Evolutionary conservation across 768 basidiomycete genomes (phyloP).

Genomic region (Kwoniella heveanensis): DNA sequence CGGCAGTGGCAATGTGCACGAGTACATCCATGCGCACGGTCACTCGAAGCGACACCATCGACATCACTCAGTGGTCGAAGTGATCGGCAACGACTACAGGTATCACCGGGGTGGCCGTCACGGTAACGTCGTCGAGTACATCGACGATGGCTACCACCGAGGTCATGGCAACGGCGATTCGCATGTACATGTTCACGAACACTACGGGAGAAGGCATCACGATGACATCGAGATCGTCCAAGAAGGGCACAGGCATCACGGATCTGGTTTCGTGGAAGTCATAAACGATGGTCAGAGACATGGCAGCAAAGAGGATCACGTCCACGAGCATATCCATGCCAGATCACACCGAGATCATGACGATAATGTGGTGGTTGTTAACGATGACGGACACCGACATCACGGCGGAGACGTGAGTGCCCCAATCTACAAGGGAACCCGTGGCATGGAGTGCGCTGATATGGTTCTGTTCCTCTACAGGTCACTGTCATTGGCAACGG

Average conservation of each 20-base stretch:
- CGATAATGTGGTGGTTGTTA: slow-evolving; percentile 5
- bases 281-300: background rate
- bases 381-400: slow-evolving; percentile 6
- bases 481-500: background rate
- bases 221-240: slow-evolving; percentile 7
- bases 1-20: slow-evolving; percentile 9
- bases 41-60: slow-evolving; percentile 2
- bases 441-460: no score
- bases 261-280: background rate
- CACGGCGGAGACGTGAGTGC: slow-evolving; percentile 22
- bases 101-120: slow-evolving; percentile 9
- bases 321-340: slow-evolving; percentile 14
- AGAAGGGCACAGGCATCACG: background rate
- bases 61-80: slow-evolving; percentile 21
- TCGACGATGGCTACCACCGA: slow-evolving; percentile 3
- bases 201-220: slow-evolving; percentile 5
- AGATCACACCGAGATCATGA: slow-evolving; percentile 9
- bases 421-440: no score
- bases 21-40: slow-evolving; percentile 6
- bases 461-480: background rate
- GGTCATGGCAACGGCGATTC: background rate
- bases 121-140: slow-evolving; percentile 1
- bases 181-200: background rate
- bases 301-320: background rate
- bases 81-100: slow-evolving; percentile 20